Evolutionary conservation across 352 stramenopile species (phyloP).

Genomic region (Halophytophthora polymorphica): DNA sequence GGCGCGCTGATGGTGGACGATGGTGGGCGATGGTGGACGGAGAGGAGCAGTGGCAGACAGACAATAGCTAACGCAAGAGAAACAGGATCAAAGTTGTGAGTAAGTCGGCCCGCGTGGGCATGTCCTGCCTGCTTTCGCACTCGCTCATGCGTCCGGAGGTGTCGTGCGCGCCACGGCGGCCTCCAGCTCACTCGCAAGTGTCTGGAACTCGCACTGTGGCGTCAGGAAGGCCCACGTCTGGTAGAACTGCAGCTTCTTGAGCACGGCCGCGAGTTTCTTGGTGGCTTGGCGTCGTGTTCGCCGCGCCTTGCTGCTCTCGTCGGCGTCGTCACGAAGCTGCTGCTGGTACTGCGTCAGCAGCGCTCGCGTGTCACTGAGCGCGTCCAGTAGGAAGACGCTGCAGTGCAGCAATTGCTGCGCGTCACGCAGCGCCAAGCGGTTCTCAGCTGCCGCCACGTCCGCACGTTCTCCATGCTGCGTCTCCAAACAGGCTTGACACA

Average conservation of each 20-base stretch:
- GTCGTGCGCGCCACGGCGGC: slow-evolving; percentile 15
- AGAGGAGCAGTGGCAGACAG: too few species aligned
- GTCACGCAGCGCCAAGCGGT: slow-evolving; percentile 42
- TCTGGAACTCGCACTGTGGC: slow-evolving; percentile 18
- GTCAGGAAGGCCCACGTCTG: slow-evolving; percentile 41
- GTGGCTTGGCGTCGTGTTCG: slow-evolving; percentile 20
- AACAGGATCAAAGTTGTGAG: background rate
- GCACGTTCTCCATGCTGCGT: slow-evolving; percentile 14
- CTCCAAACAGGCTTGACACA: slow-evolving; percentile 39
- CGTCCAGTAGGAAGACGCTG: slow-evolving; percentile 63
- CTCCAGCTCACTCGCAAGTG: slow-evolving; percentile 21
- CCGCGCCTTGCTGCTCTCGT: slow-evolving; percentile 18
- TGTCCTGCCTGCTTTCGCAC: too few species aligned
- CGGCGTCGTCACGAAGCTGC: slow-evolving; percentile 16
- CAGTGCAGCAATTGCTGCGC: slow-evolving; percentile 30
- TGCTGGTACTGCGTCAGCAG: slow-evolving; percentile 36
- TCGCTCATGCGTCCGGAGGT: slow-evolving; percentile 14
- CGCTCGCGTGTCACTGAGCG: slow-evolving; percentile 43
- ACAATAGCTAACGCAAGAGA: too few species aligned
- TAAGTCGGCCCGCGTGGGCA: too few species aligned
- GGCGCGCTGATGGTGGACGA: too few species aligned
- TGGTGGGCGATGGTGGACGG: too few species aligned
- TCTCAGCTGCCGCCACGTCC: slow-evolving; percentile 12
- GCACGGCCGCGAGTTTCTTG: slow-evolving; percentile 29
- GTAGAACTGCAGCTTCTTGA: slow-evolving; percentile 65